Evolutionary conservation across 768 basidiomycete species (phyloP).

Genomic region (Trametes elegans): DNA sequence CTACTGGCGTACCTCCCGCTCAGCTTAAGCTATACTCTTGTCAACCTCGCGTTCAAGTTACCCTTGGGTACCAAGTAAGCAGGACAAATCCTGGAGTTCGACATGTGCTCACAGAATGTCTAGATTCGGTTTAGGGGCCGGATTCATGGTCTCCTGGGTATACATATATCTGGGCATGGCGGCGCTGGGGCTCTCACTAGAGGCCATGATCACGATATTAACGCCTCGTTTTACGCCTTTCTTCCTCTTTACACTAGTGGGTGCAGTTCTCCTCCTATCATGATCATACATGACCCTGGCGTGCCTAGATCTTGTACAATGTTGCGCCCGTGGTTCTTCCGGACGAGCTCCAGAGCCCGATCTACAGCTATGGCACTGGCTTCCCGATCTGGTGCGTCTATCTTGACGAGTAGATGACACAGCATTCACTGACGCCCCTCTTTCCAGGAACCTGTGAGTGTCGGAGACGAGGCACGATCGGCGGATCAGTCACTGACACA

Average conservation of each 20-base stretch:
- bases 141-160: constrained; percentile 33
- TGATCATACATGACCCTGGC: neutral
- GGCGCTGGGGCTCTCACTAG: constrained; percentile 34
- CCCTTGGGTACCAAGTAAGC: constrained; percentile 39
- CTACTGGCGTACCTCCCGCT: constrained; percentile 36
- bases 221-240: constrained; percentile 33
- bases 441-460: constrained; percentile 23
- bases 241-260: constrained; percentile 34
- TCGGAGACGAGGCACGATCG: no score
- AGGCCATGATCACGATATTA: constrained; percentile 33
- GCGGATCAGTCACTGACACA: neutral
- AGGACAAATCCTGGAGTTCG: neutral
- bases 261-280: neutral
- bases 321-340: constrained; percentile 31
- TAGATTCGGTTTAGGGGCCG: constrained; percentile 21
- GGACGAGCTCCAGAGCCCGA: constrained; percentile 27
- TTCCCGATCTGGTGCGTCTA: constrained; percentile 33
- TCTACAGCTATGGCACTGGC: constrained; percentile 32
- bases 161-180: constrained; percentile 34
- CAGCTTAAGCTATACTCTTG: constrained; percentile 41
- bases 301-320: constrained; percentile 31
- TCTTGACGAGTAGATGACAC: neutral
- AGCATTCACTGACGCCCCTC: neutral
- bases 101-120: neutral
- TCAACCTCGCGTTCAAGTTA: constrained; percentile 42